These are phyloP conservation scores for Calocybe indica DNA, from an alignment of 768 basidiomycete species.

Conservation along the genomic window DNA sequence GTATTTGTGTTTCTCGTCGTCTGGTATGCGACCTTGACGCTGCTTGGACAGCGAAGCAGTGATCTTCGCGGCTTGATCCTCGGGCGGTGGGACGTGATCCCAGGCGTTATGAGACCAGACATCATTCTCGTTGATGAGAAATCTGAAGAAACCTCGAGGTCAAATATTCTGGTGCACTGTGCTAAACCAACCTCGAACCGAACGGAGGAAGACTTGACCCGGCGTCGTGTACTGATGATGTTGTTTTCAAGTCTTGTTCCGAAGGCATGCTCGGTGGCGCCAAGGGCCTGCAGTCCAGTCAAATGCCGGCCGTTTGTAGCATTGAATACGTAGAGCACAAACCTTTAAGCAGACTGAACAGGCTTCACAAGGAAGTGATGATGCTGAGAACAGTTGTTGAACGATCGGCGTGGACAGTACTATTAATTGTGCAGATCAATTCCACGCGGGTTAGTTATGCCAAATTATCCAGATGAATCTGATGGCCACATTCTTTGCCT, in stretches of 20 bases:
- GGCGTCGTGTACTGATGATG: slow-evolving; percentile 66
- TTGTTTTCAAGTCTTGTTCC: slow-evolving; percentile 20
- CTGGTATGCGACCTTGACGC: slow-evolving; percentile 63
- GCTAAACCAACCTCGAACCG: slow-evolving; percentile 49
- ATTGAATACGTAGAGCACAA: no score
- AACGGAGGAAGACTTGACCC: slow-evolving; percentile 54
- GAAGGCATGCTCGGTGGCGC: background rate
- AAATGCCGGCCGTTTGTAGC: no score
- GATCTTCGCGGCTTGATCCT: slow-evolving; percentile 75
- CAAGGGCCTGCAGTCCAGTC: background rate
- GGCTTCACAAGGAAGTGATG: no score
- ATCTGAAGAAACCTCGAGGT: slow-evolving; percentile 34
- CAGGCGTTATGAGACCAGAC: slow-evolving; percentile 88
- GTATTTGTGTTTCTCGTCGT: slow-evolving; percentile 63
- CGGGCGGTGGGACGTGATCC: slow-evolving; percentile 84
- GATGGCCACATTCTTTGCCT: no score
- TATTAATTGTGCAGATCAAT: no score
- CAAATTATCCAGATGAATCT: no score
- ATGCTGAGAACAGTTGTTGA: no score
- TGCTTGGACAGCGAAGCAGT: slow-evolving; percentile 66
- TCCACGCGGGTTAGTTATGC: no score
- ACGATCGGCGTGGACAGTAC: no score
- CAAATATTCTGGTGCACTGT: background rate
- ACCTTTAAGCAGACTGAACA: no score
- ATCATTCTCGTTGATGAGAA: slow-evolving; percentile 61